These are phyloP conservation scores for Picocystis sp. DNA, from an alignment of 163 green algal species.

Conservation along the genomic window DNA sequence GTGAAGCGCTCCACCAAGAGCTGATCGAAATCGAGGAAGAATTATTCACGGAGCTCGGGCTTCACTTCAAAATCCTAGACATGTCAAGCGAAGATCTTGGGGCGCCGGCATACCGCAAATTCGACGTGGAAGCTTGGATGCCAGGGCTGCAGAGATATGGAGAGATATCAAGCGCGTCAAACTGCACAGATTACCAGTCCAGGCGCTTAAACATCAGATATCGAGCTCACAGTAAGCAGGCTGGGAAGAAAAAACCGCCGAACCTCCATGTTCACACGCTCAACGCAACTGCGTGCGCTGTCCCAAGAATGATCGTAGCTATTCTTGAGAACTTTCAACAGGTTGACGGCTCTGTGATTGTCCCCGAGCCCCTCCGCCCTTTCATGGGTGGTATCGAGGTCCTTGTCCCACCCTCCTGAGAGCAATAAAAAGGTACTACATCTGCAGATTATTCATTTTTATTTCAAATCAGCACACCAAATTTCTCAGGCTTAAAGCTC, in stretches of 20 bases:
- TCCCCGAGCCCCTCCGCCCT: conserved; percentile 67
- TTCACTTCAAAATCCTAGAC: conserved; percentile 97
- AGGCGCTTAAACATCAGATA: conserved; percentile 34
- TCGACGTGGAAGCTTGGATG: conserved; percentile 99
- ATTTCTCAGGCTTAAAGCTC: no score
- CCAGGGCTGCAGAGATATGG: conserved; percentile 79
- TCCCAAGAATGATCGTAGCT: conserved; percentile 90
- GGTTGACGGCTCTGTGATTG: conserved; percentile 67
- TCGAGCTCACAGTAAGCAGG: conserved; percentile 24
- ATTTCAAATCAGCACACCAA: no score
- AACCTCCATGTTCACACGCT: conserved; percentile 91
- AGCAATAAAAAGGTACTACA: no score
- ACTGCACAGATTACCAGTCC: conserved; percentile 97
- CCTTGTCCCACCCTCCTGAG: no score
- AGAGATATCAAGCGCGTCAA: conserved; percentile 85
- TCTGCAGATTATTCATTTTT: no score
- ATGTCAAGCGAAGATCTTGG: conserved; percentile 91
- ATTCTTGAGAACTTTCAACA: conserved; percentile 97
- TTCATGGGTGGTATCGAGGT: conserved; percentile 63
- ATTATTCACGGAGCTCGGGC: conserved; percentile 77
- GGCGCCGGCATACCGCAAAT: conserved; percentile 90
- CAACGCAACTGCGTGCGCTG: conserved; percentile 90
- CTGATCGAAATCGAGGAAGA: conserved; percentile 74
- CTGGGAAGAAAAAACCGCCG: conserved; percentile 23
- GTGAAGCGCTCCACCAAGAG: conserved; percentile 73